These are phyloP conservation scores for Penicillium coprophilum DNA, from an alignment of 495 filamentous ascomycete species.

Conservation along the genomic window DNA sequence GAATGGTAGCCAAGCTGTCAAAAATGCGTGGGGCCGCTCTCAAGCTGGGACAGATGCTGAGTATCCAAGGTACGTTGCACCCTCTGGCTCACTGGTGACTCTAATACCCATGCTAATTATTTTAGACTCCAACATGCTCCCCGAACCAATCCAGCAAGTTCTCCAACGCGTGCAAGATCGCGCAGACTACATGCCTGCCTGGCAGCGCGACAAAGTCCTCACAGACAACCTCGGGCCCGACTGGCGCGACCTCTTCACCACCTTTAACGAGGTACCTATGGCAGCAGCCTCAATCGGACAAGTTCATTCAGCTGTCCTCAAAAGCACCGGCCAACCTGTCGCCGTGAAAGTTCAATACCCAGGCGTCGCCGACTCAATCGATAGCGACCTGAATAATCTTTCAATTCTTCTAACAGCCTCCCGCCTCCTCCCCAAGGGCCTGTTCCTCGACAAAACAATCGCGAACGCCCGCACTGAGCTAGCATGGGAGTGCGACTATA, in stretches of 20 bases:
- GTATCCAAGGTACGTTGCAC: constrained; percentile 68
- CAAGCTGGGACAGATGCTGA: constrained; percentile 98
- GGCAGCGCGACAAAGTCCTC: constrained; percentile 84
- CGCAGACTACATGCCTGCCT: constrained; percentile 96
- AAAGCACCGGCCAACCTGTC: constrained; percentile 69
- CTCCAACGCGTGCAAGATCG: constrained; percentile 93
- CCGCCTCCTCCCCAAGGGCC: constrained; percentile 80
- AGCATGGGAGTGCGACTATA: constrained; percentile 96
- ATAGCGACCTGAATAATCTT: constrained; percentile 92
- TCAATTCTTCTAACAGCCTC: constrained; percentile 87
- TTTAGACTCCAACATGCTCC: constrained; percentile 89
- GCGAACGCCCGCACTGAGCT: constrained; percentile 92
- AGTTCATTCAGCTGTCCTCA: constrained; percentile 84
- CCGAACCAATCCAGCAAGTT: constrained; percentile 77
- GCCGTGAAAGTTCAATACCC: constrained; percentile 98
- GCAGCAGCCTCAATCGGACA: constrained; percentile 98
- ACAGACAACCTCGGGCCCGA: constrained; percentile 72
- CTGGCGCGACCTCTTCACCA: constrained; percentile 80
- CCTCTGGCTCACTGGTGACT: neutral
- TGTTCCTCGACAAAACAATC: constrained; percentile 96
- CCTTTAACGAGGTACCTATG: constrained; percentile 88
- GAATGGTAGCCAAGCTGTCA: constrained; percentile 87
- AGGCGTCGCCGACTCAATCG: constrained; percentile 92
- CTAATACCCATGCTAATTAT: constrained; percentile 11
- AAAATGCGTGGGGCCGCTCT: constrained; percentile 96